Conservation (phyloP, 2,329 filamentous ascomycete genomes). For the Aspergillus pseudonomiae region DNA sequence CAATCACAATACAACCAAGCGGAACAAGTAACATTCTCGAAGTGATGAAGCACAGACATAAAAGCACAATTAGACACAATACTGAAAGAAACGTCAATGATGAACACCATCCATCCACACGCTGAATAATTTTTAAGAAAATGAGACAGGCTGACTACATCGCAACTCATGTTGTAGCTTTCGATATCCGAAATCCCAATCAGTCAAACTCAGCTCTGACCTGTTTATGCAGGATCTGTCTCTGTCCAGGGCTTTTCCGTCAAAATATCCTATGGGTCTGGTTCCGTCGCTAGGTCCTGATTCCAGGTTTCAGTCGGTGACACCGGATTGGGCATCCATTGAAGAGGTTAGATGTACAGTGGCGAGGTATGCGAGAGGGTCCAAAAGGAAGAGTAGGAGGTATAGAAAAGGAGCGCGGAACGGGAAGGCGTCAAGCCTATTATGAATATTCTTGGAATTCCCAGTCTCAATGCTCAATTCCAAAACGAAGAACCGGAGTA, state of each 20-base stretch:
- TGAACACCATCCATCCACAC: constrained; percentile 6
- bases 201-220: neutral
- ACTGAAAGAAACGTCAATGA: neutral
- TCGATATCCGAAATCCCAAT: neutral
- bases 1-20: constrained; percentile 3
- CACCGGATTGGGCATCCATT: neutral
- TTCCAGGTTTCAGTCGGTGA: constrained; percentile 2
- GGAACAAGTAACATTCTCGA: constrained; percentile 2
- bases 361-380: neutral
- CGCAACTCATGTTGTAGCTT: constrained; percentile 1
- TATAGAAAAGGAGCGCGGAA: neutral
- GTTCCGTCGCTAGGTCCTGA: neutral
- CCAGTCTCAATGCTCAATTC: constrained; percentile 6
- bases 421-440: neutral
- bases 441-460: neutral
- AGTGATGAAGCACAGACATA: neutral
- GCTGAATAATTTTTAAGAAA: constrained; percentile 4
- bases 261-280: neutral
- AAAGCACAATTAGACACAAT: constrained; percentile 6
- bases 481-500: neutral
- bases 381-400: neutral
- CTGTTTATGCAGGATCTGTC: neutral
- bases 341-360: constrained; percentile 5
- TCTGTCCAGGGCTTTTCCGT: neutral
- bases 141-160: neutral